Evolutionary conservation across 192 early-diverging fungal genomes (phyloP), one percentile per base, ranked within the genome.

Genomic region (Podila epigama): DNA sequence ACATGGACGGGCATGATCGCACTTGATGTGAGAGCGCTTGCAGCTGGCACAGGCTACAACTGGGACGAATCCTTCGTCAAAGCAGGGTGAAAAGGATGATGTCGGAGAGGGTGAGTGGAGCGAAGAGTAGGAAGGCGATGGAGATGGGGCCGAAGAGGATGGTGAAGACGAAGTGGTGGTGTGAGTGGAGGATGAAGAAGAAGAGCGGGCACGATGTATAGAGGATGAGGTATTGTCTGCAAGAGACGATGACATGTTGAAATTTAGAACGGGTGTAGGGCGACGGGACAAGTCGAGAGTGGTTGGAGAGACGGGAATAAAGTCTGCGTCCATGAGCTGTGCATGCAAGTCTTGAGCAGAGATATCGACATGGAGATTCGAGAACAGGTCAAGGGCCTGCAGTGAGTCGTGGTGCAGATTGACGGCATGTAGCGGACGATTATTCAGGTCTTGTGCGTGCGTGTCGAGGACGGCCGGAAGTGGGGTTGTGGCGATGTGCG

Each of bases 21-120:
- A 75, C 28, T 75, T 75, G 65, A 75, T 62, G 41, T 75, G 71
- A n/a, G 71, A 75, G 29, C 58, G 48, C 48, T 75, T 75, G 65
- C 71, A 75, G 48, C 54, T 62, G 6, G 42, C 51, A 32, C 71
- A 75, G 42, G 71, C 71, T 4, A 66, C 52, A 5, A 75, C 71
- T 4, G 71, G 71, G 1, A 50, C 3, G 8, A 60, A 51, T 18
- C 18, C 33, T 11, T 73, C 70, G 1, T 73, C 70, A 51, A 55
- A 73, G 16, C 35, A 56, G 1, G 70, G 70, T 0, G 63, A 53
- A 33, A 58, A 13, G 3, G 63, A 57, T 4, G 62, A 53, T 1
- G 63, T 59, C 1, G 57, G 55, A 0, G 55, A 12, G 35, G 55
- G 55, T 20, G 29, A 18, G 56, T 48, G 25, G 18, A 48, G 44